phyloP scores from a whole-genome alignment of 2,329 filamentous ascomycete genomes.

The Fusarium cicatricum region DNA sequence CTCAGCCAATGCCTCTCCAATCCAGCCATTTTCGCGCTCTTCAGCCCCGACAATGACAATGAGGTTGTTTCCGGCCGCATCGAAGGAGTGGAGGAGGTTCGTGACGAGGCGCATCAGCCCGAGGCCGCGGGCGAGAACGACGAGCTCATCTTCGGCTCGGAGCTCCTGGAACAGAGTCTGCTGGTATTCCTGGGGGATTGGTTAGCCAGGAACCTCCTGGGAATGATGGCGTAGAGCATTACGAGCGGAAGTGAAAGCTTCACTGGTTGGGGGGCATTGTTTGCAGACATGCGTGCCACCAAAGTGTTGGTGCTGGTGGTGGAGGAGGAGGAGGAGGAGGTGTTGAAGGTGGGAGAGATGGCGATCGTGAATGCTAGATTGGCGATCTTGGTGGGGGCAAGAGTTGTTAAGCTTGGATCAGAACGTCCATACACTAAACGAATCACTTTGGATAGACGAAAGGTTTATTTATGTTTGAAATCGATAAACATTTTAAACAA shows the following conservation, averaged over 20 bases:
- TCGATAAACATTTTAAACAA: too few relatives aligned
- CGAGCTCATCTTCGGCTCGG: conserved; percentile 89
- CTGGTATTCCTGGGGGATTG: conserved; percentile 78
- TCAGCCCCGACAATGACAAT: conserved; percentile 89
- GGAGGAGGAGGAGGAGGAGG: neutral
- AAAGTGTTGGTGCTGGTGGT: conserved; percentile 22
- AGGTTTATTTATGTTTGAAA: too few relatives aligned
- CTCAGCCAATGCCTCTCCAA: conserved; percentile 94
- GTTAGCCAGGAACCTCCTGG: conserved; percentile 16
- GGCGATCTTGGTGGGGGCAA: conserved; percentile 22
- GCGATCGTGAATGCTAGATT: conserved; percentile 27
- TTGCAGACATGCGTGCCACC: conserved; percentile 58
- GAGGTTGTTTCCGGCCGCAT: conserved; percentile 93
- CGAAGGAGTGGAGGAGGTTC: conserved; percentile 96
- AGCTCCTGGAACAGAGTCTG: conserved; percentile 94
- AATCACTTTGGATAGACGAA: too few relatives aligned
- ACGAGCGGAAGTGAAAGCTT: conserved; percentile 77
- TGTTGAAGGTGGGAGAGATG: conserved; percentile 22
- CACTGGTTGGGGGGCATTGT: conserved; percentile 70
- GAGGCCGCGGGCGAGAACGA: conserved; percentile 89
- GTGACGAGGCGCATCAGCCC: conserved; percentile 91
- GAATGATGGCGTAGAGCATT: conserved; percentile 2
- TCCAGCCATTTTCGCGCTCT: conserved; percentile 94
- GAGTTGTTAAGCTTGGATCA: too few relatives aligned
- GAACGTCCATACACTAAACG: too few relatives aligned